Percentiles rank a stretch among this genome's conserved stretches.
Conservation (phyloP, 2,329 filamentous ascomycete genomes). For the Fusarium austroafricanum region DNA sequence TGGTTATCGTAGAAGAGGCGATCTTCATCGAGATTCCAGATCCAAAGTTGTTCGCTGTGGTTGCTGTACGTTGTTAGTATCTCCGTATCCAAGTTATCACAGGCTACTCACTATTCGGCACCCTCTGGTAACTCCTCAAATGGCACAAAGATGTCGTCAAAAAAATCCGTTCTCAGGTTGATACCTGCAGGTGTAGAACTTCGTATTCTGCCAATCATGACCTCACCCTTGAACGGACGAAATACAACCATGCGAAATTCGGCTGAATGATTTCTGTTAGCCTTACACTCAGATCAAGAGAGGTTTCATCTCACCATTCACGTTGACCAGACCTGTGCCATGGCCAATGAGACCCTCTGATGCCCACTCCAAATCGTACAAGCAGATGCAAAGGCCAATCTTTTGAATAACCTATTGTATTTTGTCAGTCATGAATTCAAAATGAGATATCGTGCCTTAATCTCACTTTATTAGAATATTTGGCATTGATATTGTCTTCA, state of each 20-base stretch:
- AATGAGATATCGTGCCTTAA: background rate
- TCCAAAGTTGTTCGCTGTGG: slow-evolving; percentile 81
- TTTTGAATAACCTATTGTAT: slow-evolving; percentile 81
- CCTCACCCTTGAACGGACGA: slow-evolving; percentile 94
- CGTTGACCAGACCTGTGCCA: slow-evolving; percentile 90
- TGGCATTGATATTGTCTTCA: slow-evolving; percentile 96
- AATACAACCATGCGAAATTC: slow-evolving; percentile 96
- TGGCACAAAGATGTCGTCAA: slow-evolving; percentile 89
- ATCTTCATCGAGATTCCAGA: slow-evolving; percentile 81
- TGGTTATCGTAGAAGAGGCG: slow-evolving; percentile 89
- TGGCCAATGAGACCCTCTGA: slow-evolving; percentile 96
- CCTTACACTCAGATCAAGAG: background rate
- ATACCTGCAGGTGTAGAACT: slow-evolving; percentile 79
- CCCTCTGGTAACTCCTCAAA: slow-evolving; percentile 78
- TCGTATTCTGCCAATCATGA: slow-evolving; percentile 86
- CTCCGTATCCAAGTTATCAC: background rate
- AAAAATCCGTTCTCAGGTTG: slow-evolving; percentile 87
- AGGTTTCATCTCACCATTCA: slow-evolving; percentile 75
- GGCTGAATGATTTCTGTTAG: slow-evolving; percentile 58
- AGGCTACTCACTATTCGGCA: slow-evolving; percentile 72
- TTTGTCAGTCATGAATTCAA: slow-evolving; percentile 3
- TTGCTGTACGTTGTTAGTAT: slow-evolving; percentile 61
- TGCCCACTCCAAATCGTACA: slow-evolving; percentile 89
- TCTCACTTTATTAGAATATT: slow-evolving; percentile 89
- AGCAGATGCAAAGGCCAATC: slow-evolving; percentile 90